These are phyloP conservation scores for Bruguiera hainesii DNA, from an alignment of 441 rosid genomes.

Conservation along the genomic window DNA sequence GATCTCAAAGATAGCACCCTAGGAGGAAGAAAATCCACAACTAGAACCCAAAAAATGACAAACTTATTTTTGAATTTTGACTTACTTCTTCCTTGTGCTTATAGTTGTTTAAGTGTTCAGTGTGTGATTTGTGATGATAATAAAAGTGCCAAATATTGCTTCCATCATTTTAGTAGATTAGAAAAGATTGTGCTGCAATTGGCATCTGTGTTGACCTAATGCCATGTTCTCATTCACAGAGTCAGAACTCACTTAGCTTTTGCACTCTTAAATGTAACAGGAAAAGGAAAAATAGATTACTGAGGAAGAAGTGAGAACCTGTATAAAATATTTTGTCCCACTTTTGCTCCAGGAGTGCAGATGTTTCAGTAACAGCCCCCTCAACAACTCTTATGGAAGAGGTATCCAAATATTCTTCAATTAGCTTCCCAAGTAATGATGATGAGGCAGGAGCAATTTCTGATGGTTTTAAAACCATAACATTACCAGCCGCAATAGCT, in stretches of 20 bases:
- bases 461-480: constrained; percentile 70
- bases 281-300: constrained; percentile 2
- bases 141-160: background rate
- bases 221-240: background rate
- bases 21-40: no score
- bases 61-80: no score
- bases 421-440: constrained; percentile 48
- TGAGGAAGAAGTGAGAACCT: constrained; percentile 37
- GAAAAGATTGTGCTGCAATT: background rate
- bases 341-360: constrained; percentile 67
- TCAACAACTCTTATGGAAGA: constrained; percentile 61
- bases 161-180: background rate
- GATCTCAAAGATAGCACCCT: no score
- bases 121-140: background rate
- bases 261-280: background rate
- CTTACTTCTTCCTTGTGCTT: no score
- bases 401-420: constrained; percentile 51
- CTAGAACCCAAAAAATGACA: no score
- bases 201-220: background rate
- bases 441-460: constrained; percentile 68
- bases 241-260: background rate
- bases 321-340: constrained; percentile 85
- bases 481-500: constrained; percentile 80
- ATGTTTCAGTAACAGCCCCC: constrained; percentile 61
- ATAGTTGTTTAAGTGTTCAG: no score